Conservation (phyloP, 768 basidiomycete species). For the Mycena belliarum region DNA sequence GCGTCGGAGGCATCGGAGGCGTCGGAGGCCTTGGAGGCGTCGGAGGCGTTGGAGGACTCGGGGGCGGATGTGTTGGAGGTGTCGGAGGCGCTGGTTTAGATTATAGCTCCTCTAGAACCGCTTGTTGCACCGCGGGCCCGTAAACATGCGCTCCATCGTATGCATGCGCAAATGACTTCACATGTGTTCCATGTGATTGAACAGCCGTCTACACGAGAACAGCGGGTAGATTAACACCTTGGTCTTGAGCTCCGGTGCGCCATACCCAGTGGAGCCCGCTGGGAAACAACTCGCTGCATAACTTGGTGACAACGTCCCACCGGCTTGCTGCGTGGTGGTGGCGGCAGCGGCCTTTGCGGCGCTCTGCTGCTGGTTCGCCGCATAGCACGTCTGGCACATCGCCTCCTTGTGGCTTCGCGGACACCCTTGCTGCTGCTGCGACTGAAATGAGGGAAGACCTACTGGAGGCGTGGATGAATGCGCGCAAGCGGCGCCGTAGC, state of each 20-base stretch:
- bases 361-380: constrained; percentile 27
- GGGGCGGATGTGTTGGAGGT: too few species aligned
- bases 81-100: constrained; percentile 83
- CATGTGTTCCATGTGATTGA: constrained; percentile 92
- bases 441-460: constrained; percentile 31
- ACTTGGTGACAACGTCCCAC: background rate
- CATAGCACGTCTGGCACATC: constrained; percentile 35
- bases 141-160: constrained; percentile 84
- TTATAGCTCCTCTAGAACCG: constrained; percentile 89
- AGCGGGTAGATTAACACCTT: constrained; percentile 83
- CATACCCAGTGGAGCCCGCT: constrained; percentile 10
- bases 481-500: too few species aligned
- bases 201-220: constrained; percentile 78
- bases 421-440: constrained; percentile 12
- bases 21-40: too few species aligned
- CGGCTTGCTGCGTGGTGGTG: constrained; percentile 18
- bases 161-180: constrained; percentile 87
- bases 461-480: too few species aligned
- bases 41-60: too few species aligned
- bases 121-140: constrained; percentile 74
- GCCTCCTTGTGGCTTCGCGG: constrained; percentile 34
- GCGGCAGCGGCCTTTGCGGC: too few species aligned
- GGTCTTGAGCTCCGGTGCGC: constrained; percentile 38
- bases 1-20: too few species aligned
- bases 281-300: constrained; percentile 6